phyloP scores from a whole-genome alignment of 139 green algal species.

The Micractinium sp. region DNA sequence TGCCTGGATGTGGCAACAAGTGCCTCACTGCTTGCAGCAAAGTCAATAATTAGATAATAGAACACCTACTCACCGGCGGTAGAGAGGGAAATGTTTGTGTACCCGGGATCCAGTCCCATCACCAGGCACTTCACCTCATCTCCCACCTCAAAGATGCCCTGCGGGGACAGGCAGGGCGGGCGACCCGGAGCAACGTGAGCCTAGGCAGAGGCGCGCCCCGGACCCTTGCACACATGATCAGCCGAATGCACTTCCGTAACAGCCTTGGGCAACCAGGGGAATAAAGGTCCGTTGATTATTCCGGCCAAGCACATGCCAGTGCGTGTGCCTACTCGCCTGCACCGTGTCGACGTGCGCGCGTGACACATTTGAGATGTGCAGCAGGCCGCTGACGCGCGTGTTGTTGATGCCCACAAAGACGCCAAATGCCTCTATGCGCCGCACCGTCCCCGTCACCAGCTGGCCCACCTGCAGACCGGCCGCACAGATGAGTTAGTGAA shows the following conservation, averaged over 20 bases:
- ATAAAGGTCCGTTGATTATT: too few species aligned
- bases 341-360: constrained; percentile 42
- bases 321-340: not conserved
- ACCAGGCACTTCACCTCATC: constrained; percentile 64
- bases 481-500: too few species aligned
- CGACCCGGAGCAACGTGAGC: too few species aligned
- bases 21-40: not conserved
- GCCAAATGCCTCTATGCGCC: constrained; percentile 61
- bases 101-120: constrained; percentile 63
- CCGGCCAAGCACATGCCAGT: too few species aligned
- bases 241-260: not conserved
- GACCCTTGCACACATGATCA: too few species aligned
- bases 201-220: too few species aligned
- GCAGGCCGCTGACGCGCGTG: constrained; percentile 55
- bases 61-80: constrained; percentile 32
- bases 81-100: constrained; percentile 58
- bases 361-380: constrained; percentile 74
- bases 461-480: constrained; percentile 26
- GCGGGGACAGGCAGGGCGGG: not conserved
- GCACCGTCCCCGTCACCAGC: constrained; percentile 56
- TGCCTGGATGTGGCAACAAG: not conserved
- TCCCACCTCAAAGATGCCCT: constrained; percentile 61
- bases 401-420: constrained; percentile 63
- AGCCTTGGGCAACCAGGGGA: not conserved
- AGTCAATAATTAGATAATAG: not conserved